A percentile compares a stretch with the other conserved stretches of the same genome.
phyloP scores from a whole-genome alignment of 1,139 yeast genomes.

The Lodderomyces parapsilosis region DNA sequence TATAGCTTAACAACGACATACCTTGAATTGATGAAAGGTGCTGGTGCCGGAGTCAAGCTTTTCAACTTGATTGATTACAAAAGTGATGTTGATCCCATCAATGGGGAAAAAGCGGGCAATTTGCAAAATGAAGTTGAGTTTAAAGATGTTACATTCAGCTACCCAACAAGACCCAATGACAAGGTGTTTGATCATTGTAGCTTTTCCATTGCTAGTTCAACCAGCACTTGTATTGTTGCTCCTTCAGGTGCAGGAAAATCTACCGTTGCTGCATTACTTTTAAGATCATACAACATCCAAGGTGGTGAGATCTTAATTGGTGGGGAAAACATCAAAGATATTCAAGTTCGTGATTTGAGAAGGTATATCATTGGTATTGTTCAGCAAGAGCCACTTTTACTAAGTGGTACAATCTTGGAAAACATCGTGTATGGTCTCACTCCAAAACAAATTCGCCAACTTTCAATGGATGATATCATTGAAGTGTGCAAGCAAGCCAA shows the following conservation, averaged over 20 bases:
- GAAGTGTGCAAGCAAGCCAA: constrained; percentile 51
- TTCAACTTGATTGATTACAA: constrained; percentile 45
- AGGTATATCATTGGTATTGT: constrained; percentile 73
- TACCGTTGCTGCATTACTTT: constrained; percentile 70
- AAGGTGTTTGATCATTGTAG: constrained; percentile 63
- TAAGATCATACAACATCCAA: constrained; percentile 63
- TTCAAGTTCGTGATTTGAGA: constrained; percentile 71
- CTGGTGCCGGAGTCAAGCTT: constrained; percentile 52
- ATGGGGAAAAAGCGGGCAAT: constrained; percentile 32
- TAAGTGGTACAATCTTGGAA: constrained; percentile 76
- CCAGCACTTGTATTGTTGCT: constrained; percentile 87
- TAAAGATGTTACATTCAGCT: constrained; percentile 65
- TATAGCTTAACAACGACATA: constrained; percentile 52
- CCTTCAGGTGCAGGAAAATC: constrained; percentile 93
- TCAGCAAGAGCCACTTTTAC: constrained; percentile 83
- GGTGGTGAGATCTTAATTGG: constrained; percentile 66
- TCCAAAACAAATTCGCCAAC: constrained; percentile 42
- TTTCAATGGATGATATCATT: constrained; percentile 41
- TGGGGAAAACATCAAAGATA: constrained; percentile 58
- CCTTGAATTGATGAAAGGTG: constrained; percentile 56
- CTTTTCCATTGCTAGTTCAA: constrained; percentile 62
- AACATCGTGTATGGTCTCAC: constrained; percentile 77
- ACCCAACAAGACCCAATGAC: constrained; percentile 87
- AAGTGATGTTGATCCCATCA: constrained; percentile 44
- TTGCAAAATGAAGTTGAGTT: constrained; percentile 61